These are phyloP conservation scores for Candida sonorensis DNA, from an alignment of 805 yeast species.

Conservation along the genomic window DNA sequence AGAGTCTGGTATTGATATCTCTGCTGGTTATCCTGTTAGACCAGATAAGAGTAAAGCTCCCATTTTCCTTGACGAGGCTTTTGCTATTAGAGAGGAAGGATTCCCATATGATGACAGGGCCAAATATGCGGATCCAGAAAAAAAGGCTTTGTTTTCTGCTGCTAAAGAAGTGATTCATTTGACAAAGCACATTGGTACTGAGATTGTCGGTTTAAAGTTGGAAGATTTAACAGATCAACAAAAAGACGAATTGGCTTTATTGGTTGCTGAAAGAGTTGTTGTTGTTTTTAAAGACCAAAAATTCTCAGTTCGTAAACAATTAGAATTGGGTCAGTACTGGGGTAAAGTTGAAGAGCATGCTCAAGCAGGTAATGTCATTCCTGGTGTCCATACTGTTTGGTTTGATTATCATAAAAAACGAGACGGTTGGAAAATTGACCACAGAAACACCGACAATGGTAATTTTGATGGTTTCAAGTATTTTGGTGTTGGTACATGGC, in stretches of 20 bases:
- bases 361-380: slow-evolving; percentile 27
- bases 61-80: slow-evolving; percentile 34
- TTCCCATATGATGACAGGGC: slow-evolving; percentile 30
- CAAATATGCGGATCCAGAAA: slow-evolving; percentile 33
- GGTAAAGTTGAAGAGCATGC: slow-evolving; percentile 38
- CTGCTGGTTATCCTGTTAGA: slow-evolving; percentile 33
- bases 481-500: slow-evolving; percentile 32
- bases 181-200: slow-evolving; percentile 44
- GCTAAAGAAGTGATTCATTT: slow-evolving; percentile 35
- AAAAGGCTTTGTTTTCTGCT: slow-evolving; percentile 35
- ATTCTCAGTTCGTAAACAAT: slow-evolving; percentile 35
- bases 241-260: slow-evolving; percentile 39
- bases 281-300: slow-evolving; percentile 46
- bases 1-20: slow-evolving; percentile 30
- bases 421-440: slow-evolving; percentile 18
- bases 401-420: slow-evolving; percentile 28
- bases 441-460: slow-evolving; percentile 16
- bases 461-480: slow-evolving; percentile 11
- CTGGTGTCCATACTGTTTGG: slow-evolving; percentile 38
- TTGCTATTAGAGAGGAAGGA: slow-evolving; percentile 29
- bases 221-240: slow-evolving; percentile 36
- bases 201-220: slow-evolving; percentile 40
- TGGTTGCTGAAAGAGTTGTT: slow-evolving; percentile 42
- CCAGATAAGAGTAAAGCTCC: slow-evolving; percentile 30
- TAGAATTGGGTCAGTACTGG: slow-evolving; percentile 38